Evolutionary conservation across 1,139 yeast genomes (phyloP), one percentile per base, ranked within the genome.

Genomic region (Diutina ranongensis): DNA sequence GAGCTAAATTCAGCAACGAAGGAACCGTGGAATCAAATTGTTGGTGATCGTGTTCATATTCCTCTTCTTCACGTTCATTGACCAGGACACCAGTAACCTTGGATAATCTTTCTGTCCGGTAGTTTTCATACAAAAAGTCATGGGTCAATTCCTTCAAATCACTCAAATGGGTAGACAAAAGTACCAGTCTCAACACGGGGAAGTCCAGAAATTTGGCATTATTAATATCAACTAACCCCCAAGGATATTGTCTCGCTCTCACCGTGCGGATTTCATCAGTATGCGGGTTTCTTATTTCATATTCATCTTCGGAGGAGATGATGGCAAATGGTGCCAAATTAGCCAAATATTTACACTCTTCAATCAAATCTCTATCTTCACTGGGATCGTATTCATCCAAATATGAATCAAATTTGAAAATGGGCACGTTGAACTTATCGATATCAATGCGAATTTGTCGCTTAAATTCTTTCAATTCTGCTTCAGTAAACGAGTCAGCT

Each of bases 71-170:
- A 19, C 64, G 65, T 3, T 35, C 38, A 13, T 15, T 12, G 21
- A 19, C 20, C 13, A 18, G 38, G 3, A 38, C 42, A 7, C 85
- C 83, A 8, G 76, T 69, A 35, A 71, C 76, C 52, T 65, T 67
- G 35, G 71, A 67, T 53, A 89, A 74, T 45, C 94, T 81, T 58
- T 85, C 94, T 3, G 97, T 86, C 67, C 98, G 82, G 64, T 92
- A 92, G 50, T 83, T 80, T 63, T 92, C 98, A 61, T 92, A 92
- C 52, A 89, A 70, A 55, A 85, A 78, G 59, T 88, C 96, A 59
- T 88, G 96, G 20, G 97, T 92, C 59, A 82, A 78, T 58, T 92
- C 97, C 62, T 89, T 86, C 62, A 92, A 76, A 60, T 92, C 98
- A 58, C 85, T 89, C 55, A 92, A 72, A 61, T 92, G 98, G n/a